Percentiles rank a stretch among this genome's conserved stretches.
Conservation (phyloP, 139 green algal genomes). For the Klebsormidium nitens region DNA sequence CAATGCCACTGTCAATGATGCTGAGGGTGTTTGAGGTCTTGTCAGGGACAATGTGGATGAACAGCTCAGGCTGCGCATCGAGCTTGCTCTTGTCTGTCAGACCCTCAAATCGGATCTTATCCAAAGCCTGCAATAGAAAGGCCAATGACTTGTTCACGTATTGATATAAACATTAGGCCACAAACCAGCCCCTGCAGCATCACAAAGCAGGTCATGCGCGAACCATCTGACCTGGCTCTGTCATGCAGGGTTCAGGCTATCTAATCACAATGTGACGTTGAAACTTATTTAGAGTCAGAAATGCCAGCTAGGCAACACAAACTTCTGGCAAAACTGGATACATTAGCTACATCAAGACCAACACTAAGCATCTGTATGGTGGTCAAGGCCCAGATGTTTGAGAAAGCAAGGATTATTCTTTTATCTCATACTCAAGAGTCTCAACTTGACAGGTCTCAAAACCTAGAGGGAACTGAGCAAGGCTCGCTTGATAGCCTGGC, state of each 20-base stretch:
- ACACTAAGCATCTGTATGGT: too few species aligned
- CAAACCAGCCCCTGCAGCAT: neutral
- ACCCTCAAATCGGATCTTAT: conserved; percentile 97
- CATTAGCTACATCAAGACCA: too few species aligned
- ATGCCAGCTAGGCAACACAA: neutral
- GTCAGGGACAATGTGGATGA: conserved; percentile 94
- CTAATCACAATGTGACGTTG: too few species aligned
- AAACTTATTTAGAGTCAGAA: too few species aligned
- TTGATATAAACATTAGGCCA: neutral
- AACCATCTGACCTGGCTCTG: neutral
- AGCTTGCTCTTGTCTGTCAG: conserved; percentile 97
- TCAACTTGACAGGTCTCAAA: too few species aligned
- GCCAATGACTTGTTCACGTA: neutral
- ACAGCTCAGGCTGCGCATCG: conserved; percentile 86
- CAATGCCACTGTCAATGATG: conserved; percentile 91
- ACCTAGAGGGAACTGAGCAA: too few species aligned
- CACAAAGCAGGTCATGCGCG: neutral
- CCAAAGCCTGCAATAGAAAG: conserved; percentile 69
- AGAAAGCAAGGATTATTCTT: too few species aligned
- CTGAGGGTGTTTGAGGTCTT: conserved; percentile 95
- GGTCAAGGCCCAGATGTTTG: too few species aligned
- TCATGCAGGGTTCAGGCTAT: too few species aligned
- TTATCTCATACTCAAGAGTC: too few species aligned
- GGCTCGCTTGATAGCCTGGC: too few species aligned
- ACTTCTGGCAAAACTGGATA: too few species aligned